phyloP scores from a whole-genome alignment of 2,329 filamentous ascomycete genomes.

The Pyrenochaeta sp. region DNA sequence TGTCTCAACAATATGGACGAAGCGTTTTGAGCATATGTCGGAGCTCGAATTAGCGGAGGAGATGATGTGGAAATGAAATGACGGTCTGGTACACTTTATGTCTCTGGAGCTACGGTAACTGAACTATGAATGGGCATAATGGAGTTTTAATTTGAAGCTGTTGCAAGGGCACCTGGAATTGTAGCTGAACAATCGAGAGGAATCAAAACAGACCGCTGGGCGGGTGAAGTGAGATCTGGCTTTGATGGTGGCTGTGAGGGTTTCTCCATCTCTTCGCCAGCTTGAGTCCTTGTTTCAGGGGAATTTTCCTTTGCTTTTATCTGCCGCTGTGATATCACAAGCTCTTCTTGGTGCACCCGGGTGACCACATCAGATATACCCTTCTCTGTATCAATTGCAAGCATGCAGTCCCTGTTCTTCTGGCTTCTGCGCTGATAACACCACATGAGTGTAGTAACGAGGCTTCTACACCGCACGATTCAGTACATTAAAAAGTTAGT shows the following conservation, averaged over 20 bases:
- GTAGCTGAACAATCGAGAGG: too few relatives aligned
- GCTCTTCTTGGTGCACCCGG: not conserved
- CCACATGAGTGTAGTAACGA: slow-evolving; percentile 4
- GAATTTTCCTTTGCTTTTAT: slow-evolving; percentile 5
- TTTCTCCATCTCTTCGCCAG: slow-evolving; percentile 8
- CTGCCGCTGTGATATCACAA: not conserved
- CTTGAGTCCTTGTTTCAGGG: slow-evolving; percentile 11
- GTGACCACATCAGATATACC: not conserved
- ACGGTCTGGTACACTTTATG: not conserved
- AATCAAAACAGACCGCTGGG: too few relatives aligned
- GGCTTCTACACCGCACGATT: not conserved
- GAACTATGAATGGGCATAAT: not conserved
- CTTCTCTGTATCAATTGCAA: not conserved
- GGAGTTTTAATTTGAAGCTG: not conserved
- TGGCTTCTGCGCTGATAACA: not conserved
- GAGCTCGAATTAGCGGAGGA: too few relatives aligned
- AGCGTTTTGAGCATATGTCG: too few relatives aligned
- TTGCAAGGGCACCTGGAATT: not conserved
- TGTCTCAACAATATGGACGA: too few relatives aligned
- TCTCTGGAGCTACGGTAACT: not conserved
- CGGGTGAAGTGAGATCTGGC: too few relatives aligned
- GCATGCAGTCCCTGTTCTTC: not conserved
- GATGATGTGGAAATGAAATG: too few relatives aligned
- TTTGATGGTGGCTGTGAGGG: too few relatives aligned
- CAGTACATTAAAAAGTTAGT: not conserved